Evolutionary conservation across 2,329 filamentous ascomycete genomes (phyloP).

Genomic region (Verticillium isaacii): DNA sequence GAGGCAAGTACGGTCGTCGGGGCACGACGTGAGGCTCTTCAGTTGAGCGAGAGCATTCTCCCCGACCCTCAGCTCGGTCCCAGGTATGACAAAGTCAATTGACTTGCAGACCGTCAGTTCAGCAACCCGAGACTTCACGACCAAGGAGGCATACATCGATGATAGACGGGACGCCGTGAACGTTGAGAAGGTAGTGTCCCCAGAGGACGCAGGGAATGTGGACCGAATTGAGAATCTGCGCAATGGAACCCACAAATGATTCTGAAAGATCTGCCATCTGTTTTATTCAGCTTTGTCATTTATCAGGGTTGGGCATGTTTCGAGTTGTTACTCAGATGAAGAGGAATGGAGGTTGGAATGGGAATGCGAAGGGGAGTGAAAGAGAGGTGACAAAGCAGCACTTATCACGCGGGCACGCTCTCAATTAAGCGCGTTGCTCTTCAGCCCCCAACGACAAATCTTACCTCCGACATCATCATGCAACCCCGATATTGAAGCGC

Average conservation of each 20-base stretch:
- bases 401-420: no score
- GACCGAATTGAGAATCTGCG: slow-evolving; percentile 11
- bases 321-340: no score
- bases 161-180: slow-evolving; percentile 18
- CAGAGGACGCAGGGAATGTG: slow-evolving; percentile 16
- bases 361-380: no score
- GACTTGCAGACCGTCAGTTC: background rate
- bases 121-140: background rate
- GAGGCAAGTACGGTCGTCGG: background rate
- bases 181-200: slow-evolving; percentile 16
- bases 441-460: no score
- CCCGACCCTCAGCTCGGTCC: background rate
- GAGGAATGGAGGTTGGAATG: no score
- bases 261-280: slow-evolving; percentile 2
- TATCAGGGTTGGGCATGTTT: no score
- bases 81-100: background rate
- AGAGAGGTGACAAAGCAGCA: no score
- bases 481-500: no score
- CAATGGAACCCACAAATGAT: slow-evolving; percentile 11
- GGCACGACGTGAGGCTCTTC: background rate
- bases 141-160: slow-evolving; percentile 9
- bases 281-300: no score
- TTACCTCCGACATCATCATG: no score
- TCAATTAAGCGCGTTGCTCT: no score
- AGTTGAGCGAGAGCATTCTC: background rate